Base-by-base conservation (phyloP, 2,329 filamentous ascomycete species). In the Spiromastix sp. region DNA sequence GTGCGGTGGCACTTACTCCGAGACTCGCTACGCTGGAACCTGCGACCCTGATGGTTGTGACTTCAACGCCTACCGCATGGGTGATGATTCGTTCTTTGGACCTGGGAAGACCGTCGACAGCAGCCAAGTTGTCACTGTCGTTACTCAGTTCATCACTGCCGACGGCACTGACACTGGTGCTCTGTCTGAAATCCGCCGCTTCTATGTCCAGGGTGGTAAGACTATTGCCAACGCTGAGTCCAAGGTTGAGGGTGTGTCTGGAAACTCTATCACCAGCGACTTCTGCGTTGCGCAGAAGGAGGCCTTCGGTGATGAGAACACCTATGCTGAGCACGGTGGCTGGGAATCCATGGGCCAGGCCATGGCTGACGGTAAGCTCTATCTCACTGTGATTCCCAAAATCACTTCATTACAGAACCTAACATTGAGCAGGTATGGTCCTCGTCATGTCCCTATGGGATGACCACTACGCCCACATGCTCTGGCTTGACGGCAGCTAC, bases 41-140 rank as follows among this genome's bases (percentile, higher is more conserved):
- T 82, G 79, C 55, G 79, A 82, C 54, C 73, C 75, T 42, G 76
- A 80, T 49, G 78, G 78, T 26, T 82, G 79, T 49, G 78, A 81
- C 55, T 81, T 78, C 69, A 80, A 81, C 69, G 54, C 68, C 25
- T 82, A 72, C 71, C 77, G 77, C 52, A 66, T 74, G 66, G 79
- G 78, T 42, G 68, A 76, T 59, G 63, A 63, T 40, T 61, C 59
- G 55, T 82, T 79, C 66, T 81, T 74, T 61, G 79, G 77, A 34
- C 60, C 67, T 1, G 66, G 66, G 43, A 64, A 64, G 52, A 76
- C 61, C 33, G 60, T 82, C 46, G 71, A 80, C 52, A 77, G 75
- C 36, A 68, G 56, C 42, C 62, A 66, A 51, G 70, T 72, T 47
- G 56, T 81, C 47, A 81, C 77, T 6, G 74, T 82, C 16, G 72